Percentiles rank a stretch among this genome's conserved stretches.
Conservation (phyloP, 2,329 filamentous ascomycete species). For the Pseudogymnoascus sp. region DNA sequence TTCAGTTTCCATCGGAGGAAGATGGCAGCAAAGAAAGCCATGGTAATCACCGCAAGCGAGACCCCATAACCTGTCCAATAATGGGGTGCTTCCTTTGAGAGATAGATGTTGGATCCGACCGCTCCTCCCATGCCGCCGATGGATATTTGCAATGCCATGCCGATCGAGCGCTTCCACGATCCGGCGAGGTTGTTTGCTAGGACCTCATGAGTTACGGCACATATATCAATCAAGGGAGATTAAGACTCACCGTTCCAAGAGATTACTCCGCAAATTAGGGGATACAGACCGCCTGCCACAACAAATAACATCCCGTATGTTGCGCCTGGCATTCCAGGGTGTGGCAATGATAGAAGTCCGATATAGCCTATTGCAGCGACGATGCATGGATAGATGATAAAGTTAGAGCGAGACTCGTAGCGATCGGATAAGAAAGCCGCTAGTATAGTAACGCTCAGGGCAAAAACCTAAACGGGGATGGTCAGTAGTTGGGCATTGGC, state of each 20-base stretch:
- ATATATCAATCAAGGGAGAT: neutral
- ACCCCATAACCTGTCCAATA: conserved; percentile 35
- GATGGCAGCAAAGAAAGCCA: conserved; percentile 10
- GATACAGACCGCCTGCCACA: conserved; percentile 78
- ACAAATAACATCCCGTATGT: conserved; percentile 78
- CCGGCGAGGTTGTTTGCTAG: conserved; percentile 26
- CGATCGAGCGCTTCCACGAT: conserved; percentile 26
- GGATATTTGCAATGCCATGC: conserved; percentile 26
- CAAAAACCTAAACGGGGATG: conserved; percentile 20
- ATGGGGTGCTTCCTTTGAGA: conserved; percentile 29
- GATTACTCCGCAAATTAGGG: conserved; percentile 75
- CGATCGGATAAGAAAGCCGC: conserved; percentile 17
- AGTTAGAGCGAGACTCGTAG: conserved; percentile 17
- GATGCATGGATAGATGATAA: conserved; percentile 17
- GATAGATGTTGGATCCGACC: conserved; percentile 35
- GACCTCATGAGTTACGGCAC: neutral
- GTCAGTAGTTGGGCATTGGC: conserved; percentile 17
- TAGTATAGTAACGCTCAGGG: conserved; percentile 10
- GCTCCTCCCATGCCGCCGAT: conserved; percentile 30
- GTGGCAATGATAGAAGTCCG: conserved; percentile 12
- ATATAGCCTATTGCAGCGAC: conserved; percentile 18
- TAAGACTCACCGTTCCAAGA: conserved; percentile 49
- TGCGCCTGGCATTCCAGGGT: conserved; percentile 49
- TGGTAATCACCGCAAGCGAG: conserved; percentile 25
- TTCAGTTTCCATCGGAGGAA: conserved; percentile 14